Conservation (phyloP, 139 green algal genomes). For the Chlamydomonas applanata region DNA sequence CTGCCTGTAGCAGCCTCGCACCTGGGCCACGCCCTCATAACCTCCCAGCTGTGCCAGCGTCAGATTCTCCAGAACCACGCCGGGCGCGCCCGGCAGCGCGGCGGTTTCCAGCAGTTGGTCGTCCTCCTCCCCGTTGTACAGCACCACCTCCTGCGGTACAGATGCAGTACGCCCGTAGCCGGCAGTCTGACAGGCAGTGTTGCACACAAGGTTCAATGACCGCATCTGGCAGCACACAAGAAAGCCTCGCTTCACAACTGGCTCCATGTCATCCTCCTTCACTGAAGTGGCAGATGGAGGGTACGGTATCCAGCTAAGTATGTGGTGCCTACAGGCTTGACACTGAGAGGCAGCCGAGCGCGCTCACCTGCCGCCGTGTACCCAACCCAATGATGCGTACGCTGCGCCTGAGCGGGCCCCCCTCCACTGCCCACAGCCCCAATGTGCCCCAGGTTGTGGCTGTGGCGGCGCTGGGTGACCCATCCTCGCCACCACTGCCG, state of each 20-base stretch:
- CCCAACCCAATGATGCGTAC: slow-evolving; percentile 7
- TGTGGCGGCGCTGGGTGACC: slow-evolving; percentile 4
- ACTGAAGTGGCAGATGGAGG: too few relatives aligned
- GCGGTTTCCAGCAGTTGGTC: slow-evolving; percentile 27
- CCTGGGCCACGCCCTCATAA: slow-evolving; percentile 34
- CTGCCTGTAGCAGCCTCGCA: slow-evolving; percentile 3
- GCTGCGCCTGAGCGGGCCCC: neutral
- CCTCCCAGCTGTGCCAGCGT: slow-evolving; percentile 35
- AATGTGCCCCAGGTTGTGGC: neutral
- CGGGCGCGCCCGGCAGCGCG: neutral
- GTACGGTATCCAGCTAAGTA: too few relatives aligned
- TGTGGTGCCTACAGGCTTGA: neutral
- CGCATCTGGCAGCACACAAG: too few relatives aligned
- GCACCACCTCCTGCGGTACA: neutral
- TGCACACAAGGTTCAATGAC: too few relatives aligned
- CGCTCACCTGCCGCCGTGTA: neutral
- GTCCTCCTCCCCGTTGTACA: slow-evolving; percentile 37
- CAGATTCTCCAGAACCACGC: slow-evolving; percentile 34
- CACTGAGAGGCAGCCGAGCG: neutral
- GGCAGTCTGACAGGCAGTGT: too few relatives aligned
- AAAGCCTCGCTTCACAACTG: too few relatives aligned
- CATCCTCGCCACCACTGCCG: slow-evolving; percentile 11
- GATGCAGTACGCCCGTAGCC: too few relatives aligned
- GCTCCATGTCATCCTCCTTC: too few relatives aligned
- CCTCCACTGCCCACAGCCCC: neutral